Base-by-base conservation (phyloP, 2,329 filamentous ascomycete genomes). In the Amphichorda felina region DNA sequence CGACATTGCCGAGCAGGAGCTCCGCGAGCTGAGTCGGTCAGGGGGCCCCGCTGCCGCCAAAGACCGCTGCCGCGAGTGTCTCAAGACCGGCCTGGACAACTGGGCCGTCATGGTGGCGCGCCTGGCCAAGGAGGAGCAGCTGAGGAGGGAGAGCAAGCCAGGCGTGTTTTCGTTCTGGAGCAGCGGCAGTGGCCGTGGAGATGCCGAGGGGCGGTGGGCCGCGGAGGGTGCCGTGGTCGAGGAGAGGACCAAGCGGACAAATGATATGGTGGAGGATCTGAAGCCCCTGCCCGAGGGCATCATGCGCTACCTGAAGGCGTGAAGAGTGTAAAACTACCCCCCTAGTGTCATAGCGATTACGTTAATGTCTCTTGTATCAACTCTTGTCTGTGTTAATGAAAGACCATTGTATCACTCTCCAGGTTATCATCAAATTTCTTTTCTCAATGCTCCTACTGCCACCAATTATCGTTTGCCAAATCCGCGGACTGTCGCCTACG, bases 91-190 rank as follows among this genome's bases (percentile, higher is more conserved):
- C 0, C 65, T 94, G 1, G 68, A 72, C 5, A 93, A 94, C 52
- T 94, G 88, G 88, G 71, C 72, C 32, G 70, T 67, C 19, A 96
- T 96, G 82, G 78, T 91, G 15, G 63, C 65, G 9, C 68, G 68
- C 38, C 65, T 93, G 32, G 72, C 72, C 18, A 60, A 58, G 35
- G 65, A 68, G 28, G 68, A 75, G 47, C 32, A 36, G 28, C 21
- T 31, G 16, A 51, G 51, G 24, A 50, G 54, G 40, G 16, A 49
- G 38, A 17, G 16, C 15, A 21, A 30, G n/a, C 38, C 50, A 0
- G 40, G 47, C 37, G 44, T 56, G n/a, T 58, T 61, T 18, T 55
- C 55, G 2, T 57, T 60, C 44, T 61, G 57, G 49, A 54, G 48
- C 22, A 44, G 15, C 10, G 25, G 22, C 13, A 32, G n/a, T 26